These are phyloP conservation scores for Physcia stellaris DNA, from an alignment of 495 filamentous ascomycete species.

Conservation along the genomic window DNA sequence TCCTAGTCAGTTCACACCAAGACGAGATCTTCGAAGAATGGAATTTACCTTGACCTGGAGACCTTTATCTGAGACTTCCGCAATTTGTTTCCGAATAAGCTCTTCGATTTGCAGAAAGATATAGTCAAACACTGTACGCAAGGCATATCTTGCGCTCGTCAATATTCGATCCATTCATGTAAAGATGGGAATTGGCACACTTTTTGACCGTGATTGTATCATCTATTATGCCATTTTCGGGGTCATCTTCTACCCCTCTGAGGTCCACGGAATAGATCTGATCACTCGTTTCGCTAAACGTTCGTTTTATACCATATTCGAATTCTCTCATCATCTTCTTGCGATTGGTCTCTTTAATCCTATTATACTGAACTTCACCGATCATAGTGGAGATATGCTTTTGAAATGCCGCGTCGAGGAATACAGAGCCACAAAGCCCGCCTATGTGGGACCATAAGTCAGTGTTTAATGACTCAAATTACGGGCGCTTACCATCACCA, in stretches of 20 bases:
- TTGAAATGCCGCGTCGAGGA: slow-evolving; percentile 36
- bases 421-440: slow-evolving; percentile 41
- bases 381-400: slow-evolving; percentile 25
- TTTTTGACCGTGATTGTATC: slow-evolving; percentile 8
- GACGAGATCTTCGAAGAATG: too few relatives aligned
- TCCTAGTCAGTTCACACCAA: too few relatives aligned
- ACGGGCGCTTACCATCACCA: slow-evolving; percentile 7
- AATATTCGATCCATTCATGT: not conserved
- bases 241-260: slow-evolving; percentile 11
- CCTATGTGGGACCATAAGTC: too few relatives aligned
- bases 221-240: slow-evolving; percentile 6
- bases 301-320: slow-evolving; percentile 10
- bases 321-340: slow-evolving; percentile 14
- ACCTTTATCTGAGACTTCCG: slow-evolving; percentile 20
- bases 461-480: not conserved
- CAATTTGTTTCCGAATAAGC: slow-evolving; percentile 45
- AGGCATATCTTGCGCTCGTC: slow-evolving; percentile 26
- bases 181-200: not conserved
- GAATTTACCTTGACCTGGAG: slow-evolving; percentile 8
- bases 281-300: slow-evolving; percentile 8
- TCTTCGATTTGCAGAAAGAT: slow-evolving; percentile 43
- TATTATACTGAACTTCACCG: slow-evolving; percentile 12
- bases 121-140: slow-evolving; percentile 41
- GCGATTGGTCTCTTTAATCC: slow-evolving; percentile 8
- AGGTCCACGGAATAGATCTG: slow-evolving; percentile 10